Percentiles rank a stretch among this genome's conserved stretches.
Evolutionary conservation across 306 rosid genomes (phyloP).

Genomic region (Cucumis cinereus): DNA sequence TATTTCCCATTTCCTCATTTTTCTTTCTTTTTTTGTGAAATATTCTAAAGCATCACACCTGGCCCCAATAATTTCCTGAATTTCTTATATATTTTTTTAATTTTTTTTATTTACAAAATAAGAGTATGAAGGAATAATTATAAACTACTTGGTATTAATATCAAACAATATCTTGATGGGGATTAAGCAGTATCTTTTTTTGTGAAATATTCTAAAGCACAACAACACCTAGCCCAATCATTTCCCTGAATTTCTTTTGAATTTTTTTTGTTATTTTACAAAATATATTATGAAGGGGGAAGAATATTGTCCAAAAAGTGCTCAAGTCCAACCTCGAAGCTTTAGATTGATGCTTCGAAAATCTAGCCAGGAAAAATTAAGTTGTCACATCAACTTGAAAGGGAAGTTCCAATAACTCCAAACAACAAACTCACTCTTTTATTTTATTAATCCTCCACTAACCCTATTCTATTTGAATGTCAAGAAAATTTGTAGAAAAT

Average conservation of each 20-base stretch:
- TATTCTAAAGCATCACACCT: neutral
- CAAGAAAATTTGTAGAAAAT: too few relatives aligned
- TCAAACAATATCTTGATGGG: too few relatives aligned
- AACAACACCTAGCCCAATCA: too few relatives aligned
- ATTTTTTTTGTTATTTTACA: too few relatives aligned
- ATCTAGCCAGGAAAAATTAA: neutral
- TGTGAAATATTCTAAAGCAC: too few relatives aligned
- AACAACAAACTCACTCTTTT: neutral
- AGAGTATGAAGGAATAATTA: neutral
- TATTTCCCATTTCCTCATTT: neutral
- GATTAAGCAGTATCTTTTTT: too few relatives aligned
- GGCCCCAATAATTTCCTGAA: neutral
- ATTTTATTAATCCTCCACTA: too few relatives aligned
- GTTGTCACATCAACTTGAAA: neutral
- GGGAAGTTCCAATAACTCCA: neutral
- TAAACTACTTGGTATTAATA: too few relatives aligned
- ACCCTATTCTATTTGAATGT: too few relatives aligned
- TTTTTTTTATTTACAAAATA: too few relatives aligned
- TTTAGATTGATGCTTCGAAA: neutral
- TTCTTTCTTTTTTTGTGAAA: neutral
- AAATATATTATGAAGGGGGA: neutral
- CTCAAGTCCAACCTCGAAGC: neutral
- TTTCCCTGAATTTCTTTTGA: too few relatives aligned
- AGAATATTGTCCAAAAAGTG: neutral
- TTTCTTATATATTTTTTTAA: too few relatives aligned